Base-by-base conservation (phyloP, 345 rosid species). In the Syzygium oleosum region DNA sequence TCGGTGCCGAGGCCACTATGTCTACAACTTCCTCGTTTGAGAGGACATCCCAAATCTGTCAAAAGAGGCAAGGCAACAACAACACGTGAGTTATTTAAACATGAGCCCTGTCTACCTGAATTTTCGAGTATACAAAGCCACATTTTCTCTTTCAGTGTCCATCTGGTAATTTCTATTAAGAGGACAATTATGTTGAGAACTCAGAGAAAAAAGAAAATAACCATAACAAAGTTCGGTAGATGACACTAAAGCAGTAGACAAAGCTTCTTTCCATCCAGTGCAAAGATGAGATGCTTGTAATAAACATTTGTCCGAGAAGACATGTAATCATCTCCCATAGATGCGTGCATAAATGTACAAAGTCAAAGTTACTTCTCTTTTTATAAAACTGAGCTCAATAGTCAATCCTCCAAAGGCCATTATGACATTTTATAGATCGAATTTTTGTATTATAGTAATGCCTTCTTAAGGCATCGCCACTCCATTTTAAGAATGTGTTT, bases 31-130 rank as follows among this genome's bases (percentile, higher is more conserved):
- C 93, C 73, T 88, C 29, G 85, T 90, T 92, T 21, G 94, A 91
- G n/a, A 92, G 90, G 85, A 92, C 94, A 84, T 92, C 93, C 93
- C 94, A 92, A 22, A 92, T 78, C 93, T 92, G 56, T 9, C 41
- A 7, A 58, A 84, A 27, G 38, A 31, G 52, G 63, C 34, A 22
- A 73, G 83, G 49, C 83, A 38, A 38, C 43, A 38, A 73, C 27
- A 38, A 38, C 83, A 73, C 25, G 7, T 43, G 12, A 73, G 46
- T 73, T 38, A 21, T 38, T 38, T 73, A 19, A 73, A 73, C 46
- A 38, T 34, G 80, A 73, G 80, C 49, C 43, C 80, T 13, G 10
- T 17, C 14, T 10, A 73, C 49, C 80, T 3, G 7, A 10, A 73
- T 21, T 73, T 73, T 73, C 14, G 25, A 73, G 25, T 19, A 34